phyloP scores from a whole-genome alignment of 345 rosid genomes.

The Heritiera fomes region DNA sequence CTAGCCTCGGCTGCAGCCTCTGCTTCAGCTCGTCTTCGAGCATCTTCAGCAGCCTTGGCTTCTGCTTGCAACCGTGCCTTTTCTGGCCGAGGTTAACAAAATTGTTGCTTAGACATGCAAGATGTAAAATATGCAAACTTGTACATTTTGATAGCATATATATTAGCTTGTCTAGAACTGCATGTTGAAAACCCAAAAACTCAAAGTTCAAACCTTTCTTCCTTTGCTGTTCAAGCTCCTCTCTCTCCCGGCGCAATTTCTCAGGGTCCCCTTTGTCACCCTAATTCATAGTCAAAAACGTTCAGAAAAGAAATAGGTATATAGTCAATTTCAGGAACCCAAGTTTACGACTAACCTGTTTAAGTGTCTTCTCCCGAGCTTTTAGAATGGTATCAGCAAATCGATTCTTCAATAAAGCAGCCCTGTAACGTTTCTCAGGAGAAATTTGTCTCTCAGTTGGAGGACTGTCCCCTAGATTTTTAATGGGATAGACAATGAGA shows the following conservation, averaged over 20 bases:
- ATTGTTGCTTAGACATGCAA: not conserved
- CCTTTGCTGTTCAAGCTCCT: constrained; percentile 76
- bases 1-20: constrained; percentile 85
- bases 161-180: not conserved
- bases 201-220: constrained; percentile 59
- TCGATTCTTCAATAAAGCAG: constrained; percentile 74
- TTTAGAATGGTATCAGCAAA: constrained; percentile 94
- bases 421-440: constrained; percentile 81
- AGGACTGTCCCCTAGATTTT: constrained; percentile 70
- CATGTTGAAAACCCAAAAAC: not conserved
- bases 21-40: constrained; percentile 79
- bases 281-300: constrained; percentile 36
- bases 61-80: constrained; percentile 93
- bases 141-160: not conserved
- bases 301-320: not conserved
- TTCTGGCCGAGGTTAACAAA: constrained; percentile 42
- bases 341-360: constrained; percentile 54
- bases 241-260: constrained; percentile 73
- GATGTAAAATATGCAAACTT: not conserved
- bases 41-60: constrained; percentile 90
- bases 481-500: constrained; percentile 39
- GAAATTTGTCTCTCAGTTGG: constrained; percentile 66
- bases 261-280: constrained; percentile 79
- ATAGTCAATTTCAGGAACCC: not conserved
- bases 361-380: constrained; percentile 86